These are phyloP conservation scores for Dactylellina haptotyla DNA, from an alignment of 2,329 filamentous ascomycete genomes.

Conservation along the genomic window DNA sequence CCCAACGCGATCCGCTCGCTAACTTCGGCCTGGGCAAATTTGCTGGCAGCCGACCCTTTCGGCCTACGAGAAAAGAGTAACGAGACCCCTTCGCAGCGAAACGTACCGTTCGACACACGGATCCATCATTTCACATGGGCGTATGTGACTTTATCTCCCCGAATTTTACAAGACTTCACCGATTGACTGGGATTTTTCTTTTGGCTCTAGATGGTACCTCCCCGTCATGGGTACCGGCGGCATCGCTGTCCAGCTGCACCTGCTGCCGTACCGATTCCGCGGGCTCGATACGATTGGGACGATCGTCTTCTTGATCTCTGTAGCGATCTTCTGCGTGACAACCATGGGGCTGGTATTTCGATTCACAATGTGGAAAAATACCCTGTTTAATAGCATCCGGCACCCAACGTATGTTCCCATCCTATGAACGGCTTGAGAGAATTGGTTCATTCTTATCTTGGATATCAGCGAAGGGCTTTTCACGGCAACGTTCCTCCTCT, in stretches of 20 bases:
- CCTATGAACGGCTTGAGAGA: not conserved
- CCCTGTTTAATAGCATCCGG: constrained; percentile 43
- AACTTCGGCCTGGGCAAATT: not conserved
- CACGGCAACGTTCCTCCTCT: constrained; percentile 36
- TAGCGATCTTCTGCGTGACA: constrained; percentile 38
- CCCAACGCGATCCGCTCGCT: constrained; percentile 24
- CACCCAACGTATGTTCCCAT: constrained; percentile 38
- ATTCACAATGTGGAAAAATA: constrained; percentile 37
- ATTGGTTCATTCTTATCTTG: not conserved
- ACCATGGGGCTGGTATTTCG: constrained; percentile 22
- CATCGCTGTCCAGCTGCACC: constrained; percentile 41
- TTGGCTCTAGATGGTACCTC: constrained; percentile 39
- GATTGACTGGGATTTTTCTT: too few species aligned
- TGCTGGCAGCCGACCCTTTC: constrained; percentile 36
- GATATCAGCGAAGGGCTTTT: constrained; percentile 37
- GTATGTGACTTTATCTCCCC: constrained; percentile 4
- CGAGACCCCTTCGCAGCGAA: constrained; percentile 35
- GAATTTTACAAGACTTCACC: not conserved
- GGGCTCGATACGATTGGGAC: constrained; percentile 47
- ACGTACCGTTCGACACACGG: constrained; percentile 37
- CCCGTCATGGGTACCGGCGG: constrained; percentile 48
- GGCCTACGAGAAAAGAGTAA: constrained; percentile 44
- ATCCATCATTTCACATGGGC: constrained; percentile 52
- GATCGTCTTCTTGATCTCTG: constrained; percentile 43
- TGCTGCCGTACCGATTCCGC: constrained; percentile 39